These are phyloP conservation scores for Lactarius psammicola DNA, from an alignment of 768 basidiomycete species.

Conservation along the genomic window DNA sequence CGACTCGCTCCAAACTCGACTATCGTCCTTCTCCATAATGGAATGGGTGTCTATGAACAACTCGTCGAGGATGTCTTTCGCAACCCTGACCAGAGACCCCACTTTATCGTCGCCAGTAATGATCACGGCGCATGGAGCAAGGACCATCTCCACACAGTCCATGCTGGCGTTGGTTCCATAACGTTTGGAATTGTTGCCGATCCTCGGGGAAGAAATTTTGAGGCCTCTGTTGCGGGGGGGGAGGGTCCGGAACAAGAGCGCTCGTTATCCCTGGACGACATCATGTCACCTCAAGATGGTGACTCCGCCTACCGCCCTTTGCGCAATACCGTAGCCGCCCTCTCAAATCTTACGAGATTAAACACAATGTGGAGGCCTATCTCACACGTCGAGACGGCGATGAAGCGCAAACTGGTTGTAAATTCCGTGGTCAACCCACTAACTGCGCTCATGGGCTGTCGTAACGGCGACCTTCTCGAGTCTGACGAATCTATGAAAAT, in stretches of 20 bases:
- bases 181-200: constrained; percentile 82
- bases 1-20: constrained; percentile 69
- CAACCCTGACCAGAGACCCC: constrained; percentile 70
- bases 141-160: constrained; percentile 54
- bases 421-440: constrained; percentile 85
- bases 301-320: constrained; percentile 56
- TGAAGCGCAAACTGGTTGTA: constrained; percentile 79
- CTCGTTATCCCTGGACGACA: constrained; percentile 51
- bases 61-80: constrained; percentile 67
- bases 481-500: constrained; percentile 46
- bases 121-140: constrained; percentile 75
- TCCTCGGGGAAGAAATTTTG: constrained; percentile 57
- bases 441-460: constrained; percentile 75
- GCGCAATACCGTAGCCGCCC: constrained; percentile 62
- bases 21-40: constrained; percentile 91
- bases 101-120: constrained; percentile 81
- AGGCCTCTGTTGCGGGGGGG: constrained; percentile 47
- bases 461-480: constrained; percentile 71
- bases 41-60: constrained; percentile 88
- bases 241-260: constrained; percentile 39
- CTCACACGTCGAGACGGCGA: constrained; percentile 59
- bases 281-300: constrained; percentile 40
- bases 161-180: constrained; percentile 67
- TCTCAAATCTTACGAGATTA: constrained; percentile 57
- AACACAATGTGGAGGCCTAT: constrained; percentile 64